phyloP scores from a whole-genome alignment of 495 filamentous ascomycete genomes.

The Aspergillus campestris region DNA sequence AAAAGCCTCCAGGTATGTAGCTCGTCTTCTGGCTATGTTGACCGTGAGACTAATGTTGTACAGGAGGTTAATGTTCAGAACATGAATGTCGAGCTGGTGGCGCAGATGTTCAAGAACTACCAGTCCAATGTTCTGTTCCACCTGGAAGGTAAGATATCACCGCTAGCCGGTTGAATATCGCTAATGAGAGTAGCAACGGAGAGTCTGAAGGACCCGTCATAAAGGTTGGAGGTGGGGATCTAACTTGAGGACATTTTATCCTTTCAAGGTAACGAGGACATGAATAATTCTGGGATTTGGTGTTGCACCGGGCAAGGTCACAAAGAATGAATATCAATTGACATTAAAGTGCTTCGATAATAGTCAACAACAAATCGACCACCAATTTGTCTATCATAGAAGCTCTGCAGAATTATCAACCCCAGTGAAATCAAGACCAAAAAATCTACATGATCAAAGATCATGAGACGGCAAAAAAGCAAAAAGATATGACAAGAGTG shows the following conservation, averaged over 20 bases:
- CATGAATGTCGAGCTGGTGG: constrained; percentile 95
- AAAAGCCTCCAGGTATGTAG: constrained; percentile 69
- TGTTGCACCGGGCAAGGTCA: too few species aligned
- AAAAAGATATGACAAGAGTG: constrained; percentile 30
- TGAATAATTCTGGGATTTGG: not conserved
- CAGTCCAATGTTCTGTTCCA: constrained; percentile 97
- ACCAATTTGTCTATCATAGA: too few species aligned
- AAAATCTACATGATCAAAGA: too few species aligned
- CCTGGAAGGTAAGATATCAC: constrained; percentile 66
- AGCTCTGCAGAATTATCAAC: not conserved
- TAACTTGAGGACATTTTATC: not conserved
- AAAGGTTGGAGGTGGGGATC: constrained; percentile 8
- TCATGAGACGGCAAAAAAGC: too few species aligned
- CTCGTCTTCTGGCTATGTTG: not conserved
- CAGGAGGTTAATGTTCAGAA: constrained; percentile 97
- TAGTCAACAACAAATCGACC: too few species aligned
- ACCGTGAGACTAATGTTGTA: not conserved
- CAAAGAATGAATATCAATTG: not conserved
- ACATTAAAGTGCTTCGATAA: too few species aligned
- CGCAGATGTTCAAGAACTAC: constrained; percentile 99
- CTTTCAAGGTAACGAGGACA: not conserved
- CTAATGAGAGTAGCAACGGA: constrained; percentile 58
- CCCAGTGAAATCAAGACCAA: too few species aligned
- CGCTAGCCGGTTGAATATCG: not conserved
- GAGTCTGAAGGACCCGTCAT: constrained; percentile 71